Evolutionary conservation across 139 green algal genomes (phyloP).

Genomic region (Closterium sp.): DNA sequence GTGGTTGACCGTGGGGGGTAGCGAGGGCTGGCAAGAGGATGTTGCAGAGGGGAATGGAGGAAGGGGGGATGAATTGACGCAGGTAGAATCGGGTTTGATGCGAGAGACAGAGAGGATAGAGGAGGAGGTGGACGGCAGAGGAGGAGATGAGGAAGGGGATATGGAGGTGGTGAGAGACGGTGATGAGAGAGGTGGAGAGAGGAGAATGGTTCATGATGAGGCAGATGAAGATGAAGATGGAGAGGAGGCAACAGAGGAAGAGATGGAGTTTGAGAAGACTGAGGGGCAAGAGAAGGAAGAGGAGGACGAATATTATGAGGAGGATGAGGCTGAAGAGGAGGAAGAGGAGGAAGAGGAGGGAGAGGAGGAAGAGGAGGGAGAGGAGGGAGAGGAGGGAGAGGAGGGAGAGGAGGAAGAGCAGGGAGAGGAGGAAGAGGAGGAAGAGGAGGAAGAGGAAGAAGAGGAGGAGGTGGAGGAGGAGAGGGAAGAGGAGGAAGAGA

Average conservation of each 20-base stretch:
- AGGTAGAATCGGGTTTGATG: background rate
- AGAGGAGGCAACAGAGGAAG: background rate
- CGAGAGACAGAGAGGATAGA: background rate
- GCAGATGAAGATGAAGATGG: background rate
- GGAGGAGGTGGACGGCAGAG: background rate
- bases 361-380: background rate
- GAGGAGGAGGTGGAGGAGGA: too few species aligned
- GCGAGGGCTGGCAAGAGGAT: background rate
- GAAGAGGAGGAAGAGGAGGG: background rate
- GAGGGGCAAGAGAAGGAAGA: background rate
- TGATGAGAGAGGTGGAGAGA: background rate
- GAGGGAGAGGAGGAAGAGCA: background rate
- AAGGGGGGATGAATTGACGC: background rate
- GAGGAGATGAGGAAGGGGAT: background rate
- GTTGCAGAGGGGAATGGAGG: background rate
- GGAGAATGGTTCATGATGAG: background rate
- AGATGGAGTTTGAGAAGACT: background rate
- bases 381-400: background rate
- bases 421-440: background rate
- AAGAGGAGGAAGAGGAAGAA: background rate
- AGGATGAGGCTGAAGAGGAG: background rate
- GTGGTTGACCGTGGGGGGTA: background rate
- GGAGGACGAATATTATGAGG: background rate
- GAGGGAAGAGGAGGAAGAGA: background rate
- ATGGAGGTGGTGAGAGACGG: background rate